Percentiles rank a stretch among this genome's conserved stretches.
These are phyloP conservation scores for Serendipita sp. DNA, from an alignment of 768 basidiomycete genomes.

Conservation along the genomic window DNA sequence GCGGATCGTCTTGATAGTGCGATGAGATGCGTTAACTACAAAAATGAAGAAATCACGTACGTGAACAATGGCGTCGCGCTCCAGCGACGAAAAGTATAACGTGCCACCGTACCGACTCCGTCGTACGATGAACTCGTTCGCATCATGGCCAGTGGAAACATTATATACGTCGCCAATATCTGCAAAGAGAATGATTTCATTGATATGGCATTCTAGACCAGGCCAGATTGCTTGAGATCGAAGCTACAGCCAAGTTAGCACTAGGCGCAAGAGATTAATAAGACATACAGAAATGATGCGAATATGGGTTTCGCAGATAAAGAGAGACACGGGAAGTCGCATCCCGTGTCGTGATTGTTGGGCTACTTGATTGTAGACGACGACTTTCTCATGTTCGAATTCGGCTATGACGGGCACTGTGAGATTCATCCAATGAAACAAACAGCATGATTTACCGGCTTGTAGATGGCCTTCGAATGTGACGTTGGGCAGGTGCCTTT, in stretches of 20 bases:
- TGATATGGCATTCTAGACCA: constrained; percentile 51
- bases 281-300: constrained; percentile 54
- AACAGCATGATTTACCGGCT: constrained; percentile 32
- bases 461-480: constrained; percentile 32
- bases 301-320: constrained; percentile 52
- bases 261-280: background rate
- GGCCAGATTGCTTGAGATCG: constrained; percentile 42
- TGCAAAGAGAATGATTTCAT: constrained; percentile 60
- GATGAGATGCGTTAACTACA: background rate
- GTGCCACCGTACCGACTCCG: constrained; percentile 53
- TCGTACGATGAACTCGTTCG: constrained; percentile 68
- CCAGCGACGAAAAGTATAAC: constrained; percentile 55
- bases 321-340: constrained; percentile 53
- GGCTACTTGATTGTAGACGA: constrained; percentile 42
- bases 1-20: constrained; percentile 39
- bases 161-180: constrained; percentile 83
- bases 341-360: constrained; percentile 50
- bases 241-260: constrained; percentile 39
- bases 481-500: constrained; percentile 35
- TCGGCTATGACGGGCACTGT: constrained; percentile 24
- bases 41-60: constrained; percentile 20
- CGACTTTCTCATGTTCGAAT: constrained; percentile 42
- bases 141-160: constrained; percentile 47
- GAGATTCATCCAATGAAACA: background rate
- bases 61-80: constrained; percentile 59